Evolutionary conservation across 2,329 filamentous ascomycete species (phyloP).

Genomic region (Paecilomyces sp.): DNA sequence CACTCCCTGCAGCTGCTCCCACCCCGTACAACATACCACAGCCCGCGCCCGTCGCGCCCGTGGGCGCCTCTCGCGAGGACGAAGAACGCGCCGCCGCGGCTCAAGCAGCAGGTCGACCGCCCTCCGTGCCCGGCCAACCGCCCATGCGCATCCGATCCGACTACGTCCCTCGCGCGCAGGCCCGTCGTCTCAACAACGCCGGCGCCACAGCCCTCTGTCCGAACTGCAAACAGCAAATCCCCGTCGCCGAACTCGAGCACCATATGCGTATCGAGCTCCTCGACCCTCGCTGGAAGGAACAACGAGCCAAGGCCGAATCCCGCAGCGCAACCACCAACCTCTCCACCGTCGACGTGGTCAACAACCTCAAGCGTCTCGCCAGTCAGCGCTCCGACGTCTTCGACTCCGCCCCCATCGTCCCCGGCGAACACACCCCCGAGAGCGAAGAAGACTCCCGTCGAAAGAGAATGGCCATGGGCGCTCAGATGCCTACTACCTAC

Average conservation of each 20-base stretch:
- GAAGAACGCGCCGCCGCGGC: slow-evolving; percentile 63
- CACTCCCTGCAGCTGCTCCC: slow-evolving; percentile 24
- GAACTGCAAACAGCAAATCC: slow-evolving; percentile 87
- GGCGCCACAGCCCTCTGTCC: slow-evolving; percentile 67
- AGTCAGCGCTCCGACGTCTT: slow-evolving; percentile 85
- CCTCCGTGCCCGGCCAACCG: slow-evolving; percentile 38
- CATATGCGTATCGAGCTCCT: slow-evolving; percentile 94
- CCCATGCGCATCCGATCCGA: slow-evolving; percentile 90
- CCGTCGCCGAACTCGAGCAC: slow-evolving; percentile 77
- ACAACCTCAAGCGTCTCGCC: slow-evolving; percentile 90
- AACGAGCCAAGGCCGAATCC: slow-evolving; percentile 80
- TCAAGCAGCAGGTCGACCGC: slow-evolving; percentile 55
- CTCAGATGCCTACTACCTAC: slow-evolving; percentile 10
- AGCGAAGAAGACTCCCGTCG: slow-evolving; percentile 68
- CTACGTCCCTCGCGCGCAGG: slow-evolving; percentile 79
- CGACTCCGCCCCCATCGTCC: slow-evolving; percentile 44
- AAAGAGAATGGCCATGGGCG: slow-evolving; percentile 63
- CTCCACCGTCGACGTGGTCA: slow-evolving; percentile 78
- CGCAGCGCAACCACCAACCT: slow-evolving; percentile 81
- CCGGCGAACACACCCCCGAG: slow-evolving; percentile 48
- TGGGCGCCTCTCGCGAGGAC: slow-evolving; percentile 47
- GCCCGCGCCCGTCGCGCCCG: slow-evolving; percentile 16
- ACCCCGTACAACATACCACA: slow-evolving; percentile 13
- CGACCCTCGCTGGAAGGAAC: slow-evolving; percentile 92
- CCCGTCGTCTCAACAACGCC: slow-evolving; percentile 59